Evolutionary conservation across 2,329 filamentous ascomycete species (phyloP), one percentile per base, ranked within the genome.

Genomic region (Phoma herbarum): DNA sequence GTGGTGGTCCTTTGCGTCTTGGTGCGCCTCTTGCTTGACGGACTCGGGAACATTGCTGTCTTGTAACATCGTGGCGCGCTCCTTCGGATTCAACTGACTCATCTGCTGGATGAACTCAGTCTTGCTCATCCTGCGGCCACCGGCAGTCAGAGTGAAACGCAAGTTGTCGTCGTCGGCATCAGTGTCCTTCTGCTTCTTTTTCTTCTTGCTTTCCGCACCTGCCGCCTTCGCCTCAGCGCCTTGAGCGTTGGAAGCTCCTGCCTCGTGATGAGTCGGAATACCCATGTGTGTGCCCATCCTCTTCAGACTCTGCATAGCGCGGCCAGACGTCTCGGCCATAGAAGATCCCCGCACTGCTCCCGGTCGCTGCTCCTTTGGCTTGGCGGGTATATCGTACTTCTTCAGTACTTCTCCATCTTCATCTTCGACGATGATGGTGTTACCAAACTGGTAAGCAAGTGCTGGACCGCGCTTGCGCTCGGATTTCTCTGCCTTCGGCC

Each of bases 391-490:
- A 63, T 93, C 88, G 72, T 93, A 93, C 56, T 91, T 89, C 80
- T 93, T 93, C 73, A 96, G 85, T 29, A 96, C 92, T 74, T 96
- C 92, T 42, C 91, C 91, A 67, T 93, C 89, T 75, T 91, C 90
- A 62, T 96, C 91, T 78, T 96, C 91, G 16, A 96, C 90, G 72
- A 96, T 94, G 64, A 96, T 92, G 80, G 91, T 93, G 73, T 92
- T 93, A 62, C 92, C 92, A 70, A 92, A 94, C 65, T 93, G 91
- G 73, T 93, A 96, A 5, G 91, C 91, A 46, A 89, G 82, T n/a
- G 92, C 92, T 12, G 91, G 90, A 54, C 90, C 90, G 64, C 85
- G 83, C 35, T 82, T 79, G 37, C 74, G 72, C 42, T 75, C 69
- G 5, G 73, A 63, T 55, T 77, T 75, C 11, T 76, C 68, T 31